A percentile compares a stretch with the other conserved stretches of the same genome.
phyloP scores from a whole-genome alignment of 202 grass and related monocot species.

The Setaria viridis region DNA sequence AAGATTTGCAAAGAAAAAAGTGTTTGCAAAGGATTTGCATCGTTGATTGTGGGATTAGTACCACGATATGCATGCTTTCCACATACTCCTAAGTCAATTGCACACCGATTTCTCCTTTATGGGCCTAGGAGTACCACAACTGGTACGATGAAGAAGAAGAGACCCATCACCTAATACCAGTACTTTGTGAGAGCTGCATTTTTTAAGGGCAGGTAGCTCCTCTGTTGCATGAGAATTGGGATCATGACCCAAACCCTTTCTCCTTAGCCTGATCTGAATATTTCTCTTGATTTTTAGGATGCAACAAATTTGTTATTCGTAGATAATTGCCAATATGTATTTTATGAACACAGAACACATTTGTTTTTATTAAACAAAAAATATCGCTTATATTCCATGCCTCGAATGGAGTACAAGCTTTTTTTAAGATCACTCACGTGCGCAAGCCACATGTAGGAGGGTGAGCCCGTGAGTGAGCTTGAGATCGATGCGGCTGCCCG shows the following conservation, averaged over 20 bases:
- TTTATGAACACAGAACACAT: neutral
- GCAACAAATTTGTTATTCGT: neutral
- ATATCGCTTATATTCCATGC: neutral
- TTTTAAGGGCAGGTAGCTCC: neutral
- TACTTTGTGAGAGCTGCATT: neutral
- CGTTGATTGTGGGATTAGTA: neutral
- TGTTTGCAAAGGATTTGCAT: neutral
- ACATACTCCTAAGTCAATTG: neutral
- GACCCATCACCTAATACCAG: neutral
- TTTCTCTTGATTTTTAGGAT: neutral
- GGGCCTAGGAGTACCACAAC: neutral
- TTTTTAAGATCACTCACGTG: neutral
- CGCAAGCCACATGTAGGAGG: neutral
- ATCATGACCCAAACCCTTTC: neutral
- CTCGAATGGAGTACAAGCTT: neutral
- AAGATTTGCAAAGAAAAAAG: neutral
- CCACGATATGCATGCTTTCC: neutral
- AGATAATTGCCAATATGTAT: neutral
- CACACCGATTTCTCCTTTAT: neutral
- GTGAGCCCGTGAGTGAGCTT: neutral
- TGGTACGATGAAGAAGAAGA: neutral
- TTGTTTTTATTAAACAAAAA: neutral
- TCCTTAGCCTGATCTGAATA: neutral
- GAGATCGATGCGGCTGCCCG: neutral
- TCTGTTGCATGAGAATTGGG: neutral